Percentiles rank a stretch among this genome's conserved stretches.
Conservation (phyloP, 352 stramenopile species). For the Pythium phragmiticola region DNA sequence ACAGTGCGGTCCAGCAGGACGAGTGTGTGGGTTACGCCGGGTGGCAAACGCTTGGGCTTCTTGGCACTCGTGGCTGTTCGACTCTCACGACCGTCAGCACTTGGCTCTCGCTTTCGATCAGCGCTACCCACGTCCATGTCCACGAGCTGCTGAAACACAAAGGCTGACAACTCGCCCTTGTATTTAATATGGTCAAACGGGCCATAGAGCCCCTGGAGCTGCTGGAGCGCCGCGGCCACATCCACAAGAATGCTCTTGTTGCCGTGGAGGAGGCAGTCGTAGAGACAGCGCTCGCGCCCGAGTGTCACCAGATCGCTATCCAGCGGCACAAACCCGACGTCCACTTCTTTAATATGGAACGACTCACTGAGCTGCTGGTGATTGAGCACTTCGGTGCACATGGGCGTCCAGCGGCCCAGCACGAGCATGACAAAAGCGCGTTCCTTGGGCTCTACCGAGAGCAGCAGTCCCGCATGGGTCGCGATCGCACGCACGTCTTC, state of each 20-base stretch:
- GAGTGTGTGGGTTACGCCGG: constrained; percentile 39
- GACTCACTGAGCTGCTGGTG: constrained; percentile 32
- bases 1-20: constrained; percentile 70
- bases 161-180: constrained; percentile 72
- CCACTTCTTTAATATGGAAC: constrained; percentile 41
- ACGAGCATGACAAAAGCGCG: constrained; percentile 38
- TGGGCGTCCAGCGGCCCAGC: constrained; percentile 48
- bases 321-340: constrained; percentile 60
- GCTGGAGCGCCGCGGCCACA: constrained; percentile 43
- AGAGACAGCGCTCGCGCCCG: constrained; percentile 48
- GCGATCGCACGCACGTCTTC: constrained; percentile 48
- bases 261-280: constrained; percentile 46
- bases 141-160: constrained; percentile 66
- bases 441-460: constrained; percentile 20
- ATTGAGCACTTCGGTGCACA: constrained; percentile 47
- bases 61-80: background rate
- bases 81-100: background rate
- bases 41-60: background rate
- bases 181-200: constrained; percentile 72
- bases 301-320: constrained; percentile 63
- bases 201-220: constrained; percentile 58
- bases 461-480: constrained; percentile 41
- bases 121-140: constrained; percentile 21
- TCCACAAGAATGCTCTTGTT: constrained; percentile 53
- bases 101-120: background rate